Conservation (phyloP, 1,284 basidiomycete species). For the Volvariella surrecta region DNA sequence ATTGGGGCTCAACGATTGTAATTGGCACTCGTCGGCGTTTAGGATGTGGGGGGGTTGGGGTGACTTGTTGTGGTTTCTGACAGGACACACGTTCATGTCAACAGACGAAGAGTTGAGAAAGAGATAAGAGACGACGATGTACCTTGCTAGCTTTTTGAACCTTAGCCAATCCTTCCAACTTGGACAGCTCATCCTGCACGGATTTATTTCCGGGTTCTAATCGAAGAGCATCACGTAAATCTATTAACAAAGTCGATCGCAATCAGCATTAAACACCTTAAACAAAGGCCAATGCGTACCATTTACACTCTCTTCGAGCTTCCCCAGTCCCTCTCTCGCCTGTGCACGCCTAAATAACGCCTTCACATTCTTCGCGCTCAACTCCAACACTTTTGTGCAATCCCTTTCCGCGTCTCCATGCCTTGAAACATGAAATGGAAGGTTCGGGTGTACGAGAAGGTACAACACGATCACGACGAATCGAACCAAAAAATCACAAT, state of each 20-base stretch:
- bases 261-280: no score
- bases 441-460: conserved; percentile 2
- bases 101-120: no score
- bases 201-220: conserved; percentile 54
- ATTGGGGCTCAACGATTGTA: conserved; percentile 43
- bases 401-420: conserved; percentile 69
- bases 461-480: conserved; percentile 3
- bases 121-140: conserved; percentile 10
- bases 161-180: conserved; percentile 29
- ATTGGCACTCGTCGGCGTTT: conserved; percentile 62
- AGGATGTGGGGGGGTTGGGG: conserved; percentile 12
- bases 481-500: conserved; percentile 11
- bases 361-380: conserved; percentile 57
- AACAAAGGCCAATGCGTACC: conserved; percentile 32
- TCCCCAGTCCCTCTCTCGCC: conserved; percentile 36
- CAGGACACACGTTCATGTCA: conserved; percentile 1
- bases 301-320: conserved; percentile 40
- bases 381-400: conserved; percentile 46
- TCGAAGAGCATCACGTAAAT: conserved; percentile 45
- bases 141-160: conserved; percentile 23
- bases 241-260: conserved; percentile 32
- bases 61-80: conserved; percentile 1
- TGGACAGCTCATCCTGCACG: conserved; percentile 46
- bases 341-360: conserved; percentile 67
- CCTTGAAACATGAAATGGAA: conserved; percentile 25